Evolutionary conservation across 768 basidiomycete species (phyloP), one percentile per base, ranked within the genome.

Genomic region (Botryobasidium botryosum): DNA sequence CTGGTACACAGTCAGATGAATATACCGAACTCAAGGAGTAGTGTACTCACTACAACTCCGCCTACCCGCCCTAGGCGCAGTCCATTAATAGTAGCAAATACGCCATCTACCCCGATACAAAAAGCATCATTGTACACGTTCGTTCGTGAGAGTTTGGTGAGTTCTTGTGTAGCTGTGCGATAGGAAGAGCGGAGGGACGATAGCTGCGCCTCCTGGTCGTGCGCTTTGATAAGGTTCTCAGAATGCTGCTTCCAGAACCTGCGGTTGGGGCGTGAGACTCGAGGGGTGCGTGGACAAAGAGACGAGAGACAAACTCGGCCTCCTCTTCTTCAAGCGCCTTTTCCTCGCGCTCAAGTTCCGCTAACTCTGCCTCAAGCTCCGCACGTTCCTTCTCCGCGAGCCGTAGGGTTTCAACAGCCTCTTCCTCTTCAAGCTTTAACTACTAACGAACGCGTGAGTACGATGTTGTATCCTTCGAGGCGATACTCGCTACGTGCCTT

Each of bases 61-160:
- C 83, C 75, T 7, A 91, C 77, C 50, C 91, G 75, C 3, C 94
- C 94, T 18, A 97, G 62, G 29, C 94, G 74, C 12, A 99, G 69
- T 2, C 88, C 88, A 55, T 97, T 97, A 60, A 99, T 96, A n/a
- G 92, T 97, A 2, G 88, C 94, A 55, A 97, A 88, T 1, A 83
- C 81, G 4, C 86, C 85, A 54, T 92, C 88, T 50, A 90, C 86
- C 2, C 88, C 87, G 52, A 92, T 91, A 55, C 86, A 90, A 57
- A 94, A 94, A 0, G 87, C 84, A 54, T 94, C 88, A 49, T 88
- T 88, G 64, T 92, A 92, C 20, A 94, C 88, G 56, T 94, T 94
- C 2, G 87, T 87, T 43, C 80, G 73, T 56, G 88, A 82, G 8
- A 94, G 68, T 59, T 84, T 82, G 57, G 57, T 55, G 4, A 62